Evolutionary conservation across 768 basidiomycete species (phyloP).

Genomic region (Rhizopogon salebrosus): DNA sequence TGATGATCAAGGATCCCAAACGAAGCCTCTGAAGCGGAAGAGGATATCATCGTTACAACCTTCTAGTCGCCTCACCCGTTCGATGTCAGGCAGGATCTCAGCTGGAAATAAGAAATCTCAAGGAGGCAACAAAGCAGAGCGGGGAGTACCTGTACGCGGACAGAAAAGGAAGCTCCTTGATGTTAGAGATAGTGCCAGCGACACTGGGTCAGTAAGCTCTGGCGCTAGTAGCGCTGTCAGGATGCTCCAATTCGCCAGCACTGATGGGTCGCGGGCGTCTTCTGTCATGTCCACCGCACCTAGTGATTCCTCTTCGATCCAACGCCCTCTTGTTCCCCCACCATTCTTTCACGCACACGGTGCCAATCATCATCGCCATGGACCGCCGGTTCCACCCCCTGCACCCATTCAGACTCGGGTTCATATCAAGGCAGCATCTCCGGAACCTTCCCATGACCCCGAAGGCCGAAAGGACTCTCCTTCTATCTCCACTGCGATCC

Average conservation of each 20-base stretch:
- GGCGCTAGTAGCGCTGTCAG: slow-evolving; percentile 33
- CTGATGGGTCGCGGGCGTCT: slow-evolving; percentile 33
- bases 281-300: slow-evolving; percentile 41
- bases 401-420: neutral
- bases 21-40: slow-evolving; percentile 20
- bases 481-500: neutral
- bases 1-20: neutral
- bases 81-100: slow-evolving; percentile 9
- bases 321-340: slow-evolving; percentile 5
- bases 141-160: slow-evolving; percentile 23
- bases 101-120: slow-evolving; percentile 3
- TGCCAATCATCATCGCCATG: slow-evolving; percentile 21
- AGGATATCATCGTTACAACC: slow-evolving; percentile 7
- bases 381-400: slow-evolving; percentile 7
- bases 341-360: slow-evolving; percentile 21
- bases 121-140: slow-evolving; percentile 25
- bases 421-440: slow-evolving; percentile 3
- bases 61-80: slow-evolving; percentile 18
- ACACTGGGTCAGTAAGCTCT: slow-evolving; percentile 29
- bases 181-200: slow-evolving; percentile 16
- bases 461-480: neutral
- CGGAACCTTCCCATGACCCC: neutral
- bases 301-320: slow-evolving; percentile 19
- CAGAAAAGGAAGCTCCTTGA: neutral
- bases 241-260: slow-evolving; percentile 26